Conservation (phyloP, 2,329 filamentous ascomycete species). For the Conoideocrella luteorostrata region DNA sequence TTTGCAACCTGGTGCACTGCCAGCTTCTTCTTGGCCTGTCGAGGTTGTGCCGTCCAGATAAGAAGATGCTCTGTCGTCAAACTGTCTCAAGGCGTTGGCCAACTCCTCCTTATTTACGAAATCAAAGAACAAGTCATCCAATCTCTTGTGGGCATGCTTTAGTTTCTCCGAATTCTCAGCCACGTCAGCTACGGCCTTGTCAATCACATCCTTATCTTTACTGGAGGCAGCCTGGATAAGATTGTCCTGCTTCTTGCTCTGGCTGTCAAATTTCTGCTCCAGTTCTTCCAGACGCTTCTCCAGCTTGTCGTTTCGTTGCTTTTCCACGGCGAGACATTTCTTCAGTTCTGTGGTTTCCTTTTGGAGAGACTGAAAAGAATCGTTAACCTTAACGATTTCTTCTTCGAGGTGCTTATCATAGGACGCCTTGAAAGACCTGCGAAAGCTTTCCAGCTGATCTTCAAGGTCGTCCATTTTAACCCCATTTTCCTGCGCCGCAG, state of each 20-base stretch:
- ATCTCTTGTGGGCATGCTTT: not conserved
- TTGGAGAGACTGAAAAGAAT: not conserved
- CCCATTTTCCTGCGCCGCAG: not conserved
- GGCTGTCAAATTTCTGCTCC: constrained; percentile 8
- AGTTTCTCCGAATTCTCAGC: not conserved
- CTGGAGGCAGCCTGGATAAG: not conserved
- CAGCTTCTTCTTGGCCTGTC: not conserved
- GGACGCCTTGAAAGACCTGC: not conserved
- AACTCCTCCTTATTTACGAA: constrained; percentile 5
- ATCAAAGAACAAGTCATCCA: not conserved
- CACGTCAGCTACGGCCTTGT: not conserved
- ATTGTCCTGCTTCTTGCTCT: not conserved
- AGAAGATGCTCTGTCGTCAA: constrained; percentile 5
- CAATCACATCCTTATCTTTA: not conserved
- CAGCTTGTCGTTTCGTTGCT: constrained; percentile 13
- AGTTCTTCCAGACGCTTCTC: constrained; percentile 19
- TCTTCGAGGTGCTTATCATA: not conserved
- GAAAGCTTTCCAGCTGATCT: not conserved
- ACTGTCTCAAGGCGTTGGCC: constrained; percentile 1
- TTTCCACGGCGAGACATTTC: constrained; percentile 5
- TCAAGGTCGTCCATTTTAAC: constrained; percentile 1
- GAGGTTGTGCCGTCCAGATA: not conserved
- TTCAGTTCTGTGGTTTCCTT: constrained; percentile 5
- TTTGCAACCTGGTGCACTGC: not conserved
- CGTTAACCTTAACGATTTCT: not conserved